These are phyloP conservation scores for Albophoma yamanashiensis DNA, from an alignment of 2,329 filamentous ascomycete species.

Conservation along the genomic window DNA sequence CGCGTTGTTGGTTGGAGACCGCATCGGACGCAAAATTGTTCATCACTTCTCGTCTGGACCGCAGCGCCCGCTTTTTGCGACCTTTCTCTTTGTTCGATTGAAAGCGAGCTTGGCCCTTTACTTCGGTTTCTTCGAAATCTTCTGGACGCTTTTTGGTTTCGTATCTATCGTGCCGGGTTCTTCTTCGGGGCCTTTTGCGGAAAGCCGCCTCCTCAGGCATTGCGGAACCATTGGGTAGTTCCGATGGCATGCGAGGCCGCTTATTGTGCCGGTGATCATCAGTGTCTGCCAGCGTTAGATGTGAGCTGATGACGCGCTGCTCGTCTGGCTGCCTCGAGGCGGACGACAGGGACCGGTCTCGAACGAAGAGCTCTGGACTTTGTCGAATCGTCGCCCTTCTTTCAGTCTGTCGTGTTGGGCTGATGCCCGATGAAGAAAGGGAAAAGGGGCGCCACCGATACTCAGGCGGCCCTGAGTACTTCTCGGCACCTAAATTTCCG, in stretches of 20 bases:
- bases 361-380: constrained; percentile 1
- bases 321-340: not conserved
- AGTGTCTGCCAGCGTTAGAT: not conserved
- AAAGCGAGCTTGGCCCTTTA: not conserved
- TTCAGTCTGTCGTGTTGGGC: not conserved
- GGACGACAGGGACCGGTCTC: constrained; percentile 1
- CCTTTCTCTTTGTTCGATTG: constrained; percentile 1
- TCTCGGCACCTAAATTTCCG: not conserved
- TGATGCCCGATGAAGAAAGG: not conserved
- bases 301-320: not conserved
- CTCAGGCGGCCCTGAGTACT: not conserved
- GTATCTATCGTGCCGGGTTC: constrained; percentile 6
- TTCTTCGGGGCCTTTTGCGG: constrained; percentile 1
- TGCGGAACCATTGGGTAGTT: not conserved
- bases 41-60: constrained; percentile 36
- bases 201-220: not conserved
- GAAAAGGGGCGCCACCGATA: not conserved
- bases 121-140: not conserved
- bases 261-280: not conserved
- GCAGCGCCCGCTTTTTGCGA: constrained; percentile 16
- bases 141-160: constrained; percentile 1
- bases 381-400: not conserved
- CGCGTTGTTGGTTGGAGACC: constrained; percentile 27
- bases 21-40: constrained; percentile 44
- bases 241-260: not conserved